These are phyloP conservation scores for Exophiala bonariae DNA, from an alignment of 2,329 filamentous ascomycete genomes.

Conservation along the genomic window DNA sequence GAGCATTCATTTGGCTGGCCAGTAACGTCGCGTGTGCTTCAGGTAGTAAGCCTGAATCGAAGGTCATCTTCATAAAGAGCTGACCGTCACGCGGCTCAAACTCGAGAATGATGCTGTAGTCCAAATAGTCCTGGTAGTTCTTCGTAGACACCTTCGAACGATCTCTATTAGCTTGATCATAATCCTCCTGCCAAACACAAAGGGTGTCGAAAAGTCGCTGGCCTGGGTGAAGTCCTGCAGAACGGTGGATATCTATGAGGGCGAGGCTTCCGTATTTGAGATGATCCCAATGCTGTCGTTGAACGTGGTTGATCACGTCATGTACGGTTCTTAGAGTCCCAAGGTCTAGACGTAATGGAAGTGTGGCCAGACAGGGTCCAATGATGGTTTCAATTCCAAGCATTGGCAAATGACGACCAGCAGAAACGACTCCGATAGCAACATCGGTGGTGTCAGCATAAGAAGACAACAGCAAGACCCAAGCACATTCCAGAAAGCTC, in stretches of 20 bases:
- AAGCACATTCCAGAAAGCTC: slow-evolving; percentile 72
- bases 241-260: slow-evolving; percentile 67
- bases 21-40: slow-evolving; percentile 57
- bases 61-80: slow-evolving; percentile 57
- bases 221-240: slow-evolving; percentile 55
- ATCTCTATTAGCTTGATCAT: slow-evolving; percentile 40
- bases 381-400: slow-evolving; percentile 69
- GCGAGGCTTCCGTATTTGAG: slow-evolving; percentile 65
- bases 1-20: slow-evolving; percentile 59
- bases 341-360: slow-evolving; percentile 70
- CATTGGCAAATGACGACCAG: slow-evolving; percentile 74
- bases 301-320: slow-evolving; percentile 65
- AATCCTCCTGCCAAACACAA: slow-evolving; percentile 81
- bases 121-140: slow-evolving; percentile 68
- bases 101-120: slow-evolving; percentile 75
- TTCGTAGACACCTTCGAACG: slow-evolving; percentile 53
- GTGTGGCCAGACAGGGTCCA: slow-evolving; percentile 75
- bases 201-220: slow-evolving; percentile 72
- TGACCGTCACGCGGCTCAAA: slow-evolving; percentile 61
- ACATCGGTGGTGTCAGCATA: slow-evolving; percentile 68
- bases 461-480: slow-evolving; percentile 64
- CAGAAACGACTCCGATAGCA: slow-evolving; percentile 76
- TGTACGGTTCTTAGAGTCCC: slow-evolving; percentile 50
- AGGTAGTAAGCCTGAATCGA: slow-evolving; percentile 55
- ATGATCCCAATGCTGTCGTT: slow-evolving; percentile 64